Base-by-base conservation (phyloP, 2,329 filamentous ascomycete genomes). In the Blumeriella jaapii region DNA sequence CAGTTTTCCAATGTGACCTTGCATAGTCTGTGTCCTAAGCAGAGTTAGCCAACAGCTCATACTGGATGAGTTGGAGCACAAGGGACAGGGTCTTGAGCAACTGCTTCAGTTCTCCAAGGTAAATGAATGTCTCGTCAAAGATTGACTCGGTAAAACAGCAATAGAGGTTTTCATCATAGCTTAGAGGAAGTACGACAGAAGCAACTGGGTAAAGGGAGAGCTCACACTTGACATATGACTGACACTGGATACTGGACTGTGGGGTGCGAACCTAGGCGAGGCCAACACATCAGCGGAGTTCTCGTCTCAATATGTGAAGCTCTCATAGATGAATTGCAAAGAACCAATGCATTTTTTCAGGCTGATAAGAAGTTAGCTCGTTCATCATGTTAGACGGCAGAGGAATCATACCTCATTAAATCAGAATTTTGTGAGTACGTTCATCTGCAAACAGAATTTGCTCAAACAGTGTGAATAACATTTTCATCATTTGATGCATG, bases 401-500 rank as follows among this genome's bases (percentile, higher is more conserved):
- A 3, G 12, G 27, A 41, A n/a, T n/a, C 53, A 50, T 56, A 60
- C 57, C 59, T 61, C 59, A 61, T 61, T 61, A 61, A 60, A 61
- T 61, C 59, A 61, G 59, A 61, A 54, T 61, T 61, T 59, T 53
- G 43, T 50, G 46, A 44, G 44, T 58, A 47, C 47, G 51, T 58
- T 59, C 57, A 58, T 48, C 44, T 47, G 46, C 46, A 48, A 45
- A 53, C 44, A 42, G 44, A 53, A 49, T 47, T 45, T 47, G 45
- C 41, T 60, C 57, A 60, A 59, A 61, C 55, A 61, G 59, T 61
- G 58, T 60, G 59, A 59, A 59, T 59, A 59, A 57, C 45, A 46
- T 39, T 50, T 52, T 59, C 57, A 59, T 59, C 57, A 59, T 59
- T 48, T 58, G 36, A 52, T 49, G 47, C 49, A 43, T 48, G 41